Base-by-base conservation (phyloP, 345 rosid genomes). In the Balakata baccata region DNA sequence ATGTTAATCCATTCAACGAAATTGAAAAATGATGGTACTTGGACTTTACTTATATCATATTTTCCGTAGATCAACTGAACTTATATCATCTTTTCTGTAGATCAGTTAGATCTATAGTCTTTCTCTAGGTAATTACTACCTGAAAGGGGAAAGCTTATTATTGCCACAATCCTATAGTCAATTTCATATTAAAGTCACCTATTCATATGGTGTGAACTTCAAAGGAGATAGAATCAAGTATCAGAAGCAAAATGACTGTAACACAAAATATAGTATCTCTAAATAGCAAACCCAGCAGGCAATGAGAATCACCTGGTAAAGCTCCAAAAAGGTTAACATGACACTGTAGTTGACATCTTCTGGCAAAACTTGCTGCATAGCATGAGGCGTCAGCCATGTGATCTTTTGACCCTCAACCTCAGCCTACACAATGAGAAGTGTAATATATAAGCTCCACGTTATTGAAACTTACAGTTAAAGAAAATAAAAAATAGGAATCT, bases 381-480 rank as follows among this genome's bases (percentile, higher is more conserved):
- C 90, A 71, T 93, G 98, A 59, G 99, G 98, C 5, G 96, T 89
- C 79, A 92, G 82, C 99, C 99, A 93, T 64, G 97, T 90, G 82
- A 95, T 87, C 78, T 87, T 93, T 83, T 96, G 99, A 78, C 96
- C 97, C 74, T 96, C 97, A 71, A 93, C 77, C 83, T 93, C 98
- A 70, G 97, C 99, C 99, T 95, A 75, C 69, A 67, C 16, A 78
- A 74, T 57, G 60, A 45, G 76, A 22, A 81, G n/a, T 14, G 47
- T 58, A 75, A 73, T 22, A 71, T 39, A 64, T 47, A 50, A 75
- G 50, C 43, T 23, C 25, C 43, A 63, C 39, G 66, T 49, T 6
- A 70, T 37, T 11, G 10, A 47, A 18, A 25, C 16, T n/a, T 7
- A 20, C 54, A 39, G 38, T 20, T 2, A 34, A 29, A 60, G 38